A percentile compares a stretch with the other conserved stretches of the same genome.
phyloP scores from a whole-genome alignment of 2,329 filamentous ascomycete species.

The Fusarium verrucosum region DNA sequence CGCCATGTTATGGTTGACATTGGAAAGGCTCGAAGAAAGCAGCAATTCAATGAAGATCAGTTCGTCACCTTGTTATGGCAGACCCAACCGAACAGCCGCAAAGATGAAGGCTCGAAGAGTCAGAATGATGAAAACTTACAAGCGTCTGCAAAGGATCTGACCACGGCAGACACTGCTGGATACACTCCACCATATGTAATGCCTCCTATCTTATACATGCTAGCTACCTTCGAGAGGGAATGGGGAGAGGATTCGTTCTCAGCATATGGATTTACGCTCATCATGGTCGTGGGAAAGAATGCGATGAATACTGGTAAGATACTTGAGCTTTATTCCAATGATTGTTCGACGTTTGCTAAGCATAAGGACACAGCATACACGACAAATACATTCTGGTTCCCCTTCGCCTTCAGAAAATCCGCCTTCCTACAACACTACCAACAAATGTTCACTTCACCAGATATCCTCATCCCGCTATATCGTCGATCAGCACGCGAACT shows the following conservation, averaged over 20 bases:
- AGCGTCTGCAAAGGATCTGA: neutral
- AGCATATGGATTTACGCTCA: slow-evolving; percentile 12
- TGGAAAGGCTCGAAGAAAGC: slow-evolving; percentile 2
- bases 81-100: neutral
- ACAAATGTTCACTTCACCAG: neutral
- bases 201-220: neutral
- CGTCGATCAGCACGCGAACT: neutral
- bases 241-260: slow-evolving; percentile 20
- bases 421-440: slow-evolving; percentile 11
- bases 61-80: slow-evolving; percentile 1
- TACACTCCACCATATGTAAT: neutral
- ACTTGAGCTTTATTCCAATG: neutral
- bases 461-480: neutral
- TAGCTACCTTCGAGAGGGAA: slow-evolving; percentile 12
- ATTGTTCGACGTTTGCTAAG: neutral
- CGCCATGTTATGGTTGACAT: slow-evolving; percentile 15
- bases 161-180: neutral
- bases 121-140: neutral
- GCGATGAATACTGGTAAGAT: neutral
- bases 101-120: neutral
- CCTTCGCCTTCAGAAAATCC: slow-evolving; percentile 16
- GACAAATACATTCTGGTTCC: slow-evolving; percentile 7
- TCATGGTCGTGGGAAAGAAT: slow-evolving; percentile 9
- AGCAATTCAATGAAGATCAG: neutral
- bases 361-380: neutral